Conservation (phyloP, 139 green algal genomes). For the Chlorella sp. region DNA sequence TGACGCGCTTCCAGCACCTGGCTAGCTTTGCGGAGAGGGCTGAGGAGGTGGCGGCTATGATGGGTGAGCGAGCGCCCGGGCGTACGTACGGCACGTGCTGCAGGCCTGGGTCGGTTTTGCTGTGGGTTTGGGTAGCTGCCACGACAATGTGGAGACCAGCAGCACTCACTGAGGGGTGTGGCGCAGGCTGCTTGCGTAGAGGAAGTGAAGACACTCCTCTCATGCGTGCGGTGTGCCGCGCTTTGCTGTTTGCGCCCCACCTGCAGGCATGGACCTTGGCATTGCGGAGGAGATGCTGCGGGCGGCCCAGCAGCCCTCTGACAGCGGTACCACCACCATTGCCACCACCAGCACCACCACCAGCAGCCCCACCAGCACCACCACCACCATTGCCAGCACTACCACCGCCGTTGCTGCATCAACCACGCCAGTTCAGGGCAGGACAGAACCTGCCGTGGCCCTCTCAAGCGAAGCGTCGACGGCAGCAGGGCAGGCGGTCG, state of each 20-base stretch:
- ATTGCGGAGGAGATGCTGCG: background rate
- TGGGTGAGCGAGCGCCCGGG: slow-evolving; percentile 33
- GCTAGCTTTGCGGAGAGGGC: slow-evolving; percentile 18
- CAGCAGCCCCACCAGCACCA: background rate
- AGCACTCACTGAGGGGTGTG: too few species aligned
- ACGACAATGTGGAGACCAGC: background rate
- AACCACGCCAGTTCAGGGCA: background rate
- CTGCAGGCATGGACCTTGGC: background rate
- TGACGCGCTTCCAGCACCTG: slow-evolving; percentile 46
- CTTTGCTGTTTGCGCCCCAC: background rate
- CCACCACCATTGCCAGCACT: background rate
- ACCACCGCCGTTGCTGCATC: background rate
- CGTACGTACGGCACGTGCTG: background rate
- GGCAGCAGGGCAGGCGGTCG: background rate
- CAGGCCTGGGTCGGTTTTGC: background rate
- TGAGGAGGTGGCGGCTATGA: slow-evolving; percentile 66
- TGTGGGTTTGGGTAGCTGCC: background rate
- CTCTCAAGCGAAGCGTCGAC: background rate
- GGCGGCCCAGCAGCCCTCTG: background rate
- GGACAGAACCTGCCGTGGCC: background rate
- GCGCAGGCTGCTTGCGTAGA: too few species aligned
- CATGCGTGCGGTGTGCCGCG: background rate
- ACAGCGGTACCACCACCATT: background rate
- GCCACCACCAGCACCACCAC: background rate
- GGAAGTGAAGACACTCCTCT: too few species aligned